These are phyloP conservation scores for Zizania palustris DNA, from an alignment of 202 grass and related monocot genomes.

Conservation along the genomic window DNA sequence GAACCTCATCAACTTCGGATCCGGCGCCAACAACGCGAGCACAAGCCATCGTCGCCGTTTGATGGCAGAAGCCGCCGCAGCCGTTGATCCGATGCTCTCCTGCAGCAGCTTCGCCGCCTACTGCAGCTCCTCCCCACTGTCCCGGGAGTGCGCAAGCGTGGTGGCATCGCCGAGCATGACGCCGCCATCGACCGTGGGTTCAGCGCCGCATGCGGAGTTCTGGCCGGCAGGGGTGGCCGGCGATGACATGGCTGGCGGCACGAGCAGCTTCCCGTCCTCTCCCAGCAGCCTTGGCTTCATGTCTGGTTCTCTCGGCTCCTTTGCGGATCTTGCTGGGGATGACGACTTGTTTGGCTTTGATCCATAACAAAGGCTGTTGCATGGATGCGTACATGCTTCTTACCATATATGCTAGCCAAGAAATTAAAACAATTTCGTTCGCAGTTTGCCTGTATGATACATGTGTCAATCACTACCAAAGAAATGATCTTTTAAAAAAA, in stretches of 20 bases:
- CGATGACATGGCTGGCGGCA: conserved; percentile 4
- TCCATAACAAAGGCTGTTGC: conserved; percentile 4
- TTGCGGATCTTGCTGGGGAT: conserved; percentile 27
- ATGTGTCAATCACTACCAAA: too few species aligned
- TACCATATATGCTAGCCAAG: neutral
- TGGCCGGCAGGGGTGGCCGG: neutral
- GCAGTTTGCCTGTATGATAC: conserved; percentile 21
- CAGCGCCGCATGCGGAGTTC: conserved; percentile 39
- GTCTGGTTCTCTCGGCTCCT: conserved; percentile 43
- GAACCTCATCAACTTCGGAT: conserved; percentile 58
- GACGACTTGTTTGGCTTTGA: conserved; percentile 53
- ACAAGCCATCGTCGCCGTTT: neutral
- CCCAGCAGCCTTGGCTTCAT: conserved; percentile 54
- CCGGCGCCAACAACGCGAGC: neutral
- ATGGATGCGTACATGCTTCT: conserved; percentile 6
- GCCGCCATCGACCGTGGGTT: too few species aligned
- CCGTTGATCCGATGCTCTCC: neutral
- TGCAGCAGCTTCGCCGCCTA: neutral
- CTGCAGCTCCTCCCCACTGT: neutral
- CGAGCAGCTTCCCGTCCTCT: conserved; percentile 48
- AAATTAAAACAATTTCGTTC: neutral
- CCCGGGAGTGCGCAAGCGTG: conserved; percentile 7
- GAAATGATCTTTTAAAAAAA: too few species aligned
- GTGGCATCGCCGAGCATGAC: too few species aligned
- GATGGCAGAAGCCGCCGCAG: neutral